A percentile compares a stretch with the other conserved stretches of the same genome.
Evolutionary conservation across 2,329 filamentous ascomycete species (phyloP).

Genomic region (Neofusicoccum laricinum): DNA sequence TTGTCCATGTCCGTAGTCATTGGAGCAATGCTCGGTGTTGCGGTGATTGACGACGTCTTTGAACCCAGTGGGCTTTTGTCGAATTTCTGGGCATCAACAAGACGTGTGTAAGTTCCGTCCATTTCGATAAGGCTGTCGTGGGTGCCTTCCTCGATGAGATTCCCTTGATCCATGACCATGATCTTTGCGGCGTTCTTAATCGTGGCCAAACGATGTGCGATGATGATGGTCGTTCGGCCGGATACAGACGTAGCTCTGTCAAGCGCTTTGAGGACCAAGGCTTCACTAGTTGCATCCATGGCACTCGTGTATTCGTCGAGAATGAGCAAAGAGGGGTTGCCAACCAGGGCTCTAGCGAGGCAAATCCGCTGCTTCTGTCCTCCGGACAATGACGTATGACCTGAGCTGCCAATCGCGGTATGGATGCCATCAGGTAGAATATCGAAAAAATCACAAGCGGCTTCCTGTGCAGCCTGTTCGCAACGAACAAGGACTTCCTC

Average conservation of each 20-base stretch:
- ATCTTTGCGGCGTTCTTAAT: slow-evolving; percentile 37
- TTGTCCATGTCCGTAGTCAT: slow-evolving; percentile 6
- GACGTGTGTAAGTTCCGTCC: slow-evolving; percentile 31
- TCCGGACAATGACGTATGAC: slow-evolving; percentile 46
- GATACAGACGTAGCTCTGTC: slow-evolving; percentile 29
- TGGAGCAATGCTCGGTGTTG: slow-evolving; percentile 9
- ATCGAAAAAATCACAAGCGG: slow-evolving; percentile 58
- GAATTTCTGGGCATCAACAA: slow-evolving; percentile 35
- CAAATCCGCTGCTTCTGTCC: slow-evolving; percentile 39
- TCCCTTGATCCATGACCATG: slow-evolving; percentile 34
- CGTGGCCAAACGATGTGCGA: slow-evolving; percentile 36
- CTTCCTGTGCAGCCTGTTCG: slow-evolving; percentile 58
- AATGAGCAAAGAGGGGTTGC: slow-evolving; percentile 31
- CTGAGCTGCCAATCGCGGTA: slow-evolving; percentile 31
- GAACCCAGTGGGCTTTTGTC: slow-evolving; percentile 25
- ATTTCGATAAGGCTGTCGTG: slow-evolving; percentile 29
- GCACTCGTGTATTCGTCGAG: slow-evolving; percentile 38
- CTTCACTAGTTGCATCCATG: slow-evolving; percentile 32
- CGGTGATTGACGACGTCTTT: slow-evolving; percentile 13
- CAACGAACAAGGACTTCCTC: slow-evolving; percentile 53
- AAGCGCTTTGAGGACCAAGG: slow-evolving; percentile 31
- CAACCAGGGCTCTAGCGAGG: slow-evolving; percentile 34
- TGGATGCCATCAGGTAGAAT: slow-evolving; percentile 34
- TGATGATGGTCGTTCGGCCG: slow-evolving; percentile 34
- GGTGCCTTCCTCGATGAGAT: slow-evolving; percentile 29